A percentile compares a stretch with the other conserved stretches of the same genome.
phyloP scores from a whole-genome alignment of 78 protist genomes.

The Dictyostelium intermedium region DNA sequence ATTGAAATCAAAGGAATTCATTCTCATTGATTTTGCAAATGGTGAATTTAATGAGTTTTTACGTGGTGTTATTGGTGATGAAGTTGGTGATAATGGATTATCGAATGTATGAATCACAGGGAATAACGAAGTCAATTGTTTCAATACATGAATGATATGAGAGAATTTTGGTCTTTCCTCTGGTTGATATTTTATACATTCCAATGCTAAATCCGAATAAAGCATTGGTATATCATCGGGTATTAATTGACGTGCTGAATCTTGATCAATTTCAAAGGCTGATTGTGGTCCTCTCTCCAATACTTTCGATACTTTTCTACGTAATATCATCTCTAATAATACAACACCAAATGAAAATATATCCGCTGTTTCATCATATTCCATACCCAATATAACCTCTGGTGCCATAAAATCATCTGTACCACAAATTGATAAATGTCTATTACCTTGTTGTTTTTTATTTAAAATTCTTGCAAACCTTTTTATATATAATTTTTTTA shows the following conservation, averaged over 20 bases:
- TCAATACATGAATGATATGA: conserved; percentile 34
- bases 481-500: no score
- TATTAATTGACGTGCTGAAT: conserved; percentile 41
- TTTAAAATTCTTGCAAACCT: conserved; percentile 59
- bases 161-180: conserved; percentile 58
- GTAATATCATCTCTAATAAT: conserved; percentile 43
- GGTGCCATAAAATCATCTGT: conserved; percentile 74
- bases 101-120: conserved; percentile 30
- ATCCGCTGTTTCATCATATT: conserved; percentile 72
- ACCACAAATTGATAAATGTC: conserved; percentile 64
- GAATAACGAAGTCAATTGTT: conserved; percentile 41
- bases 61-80: conserved; percentile 57
- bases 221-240: conserved; percentile 49
- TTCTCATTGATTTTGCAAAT: conserved; percentile 9
- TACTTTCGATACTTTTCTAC: conserved; percentile 37
- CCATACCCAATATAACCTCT: conserved; percentile 67
- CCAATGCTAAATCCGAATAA: conserved; percentile 42
- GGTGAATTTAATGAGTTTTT: conserved; percentile 48
- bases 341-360: conserved; percentile 77
- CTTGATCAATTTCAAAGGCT: conserved; percentile 62
- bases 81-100: conserved; percentile 64
- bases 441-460: conserved; percentile 38
- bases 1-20: not conserved
- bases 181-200: conserved; percentile 55
- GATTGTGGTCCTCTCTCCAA: conserved; percentile 67